Conservation (phyloP, 768 basidiomycete genomes). For the Mycena olivaceomarginata region DNA sequence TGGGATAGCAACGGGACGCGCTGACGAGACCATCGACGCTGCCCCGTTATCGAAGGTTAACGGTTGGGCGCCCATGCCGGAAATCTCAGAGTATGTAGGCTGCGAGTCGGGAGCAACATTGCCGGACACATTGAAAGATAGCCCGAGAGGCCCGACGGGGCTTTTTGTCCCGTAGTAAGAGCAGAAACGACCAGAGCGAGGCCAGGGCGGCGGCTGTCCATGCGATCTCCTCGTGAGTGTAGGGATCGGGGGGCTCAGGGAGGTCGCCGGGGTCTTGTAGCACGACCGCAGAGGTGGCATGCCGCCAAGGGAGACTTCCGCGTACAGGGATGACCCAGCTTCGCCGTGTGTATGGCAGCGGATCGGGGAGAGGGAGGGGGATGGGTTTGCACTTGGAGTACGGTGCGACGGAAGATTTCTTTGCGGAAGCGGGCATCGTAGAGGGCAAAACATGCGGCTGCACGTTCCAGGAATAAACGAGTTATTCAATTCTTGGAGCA, state of each 20-base stretch:
- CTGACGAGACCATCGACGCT: constrained; percentile 35
- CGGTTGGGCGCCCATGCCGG: constrained; percentile 41
- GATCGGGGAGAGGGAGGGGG: constrained; percentile 51
- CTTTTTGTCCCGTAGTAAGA: constrained; percentile 58
- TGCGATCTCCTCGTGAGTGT: constrained; percentile 53
- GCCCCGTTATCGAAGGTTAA: neutral
- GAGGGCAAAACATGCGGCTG: constrained; percentile 62
- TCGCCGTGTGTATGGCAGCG: constrained; percentile 60
- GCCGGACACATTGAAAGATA: constrained; percentile 67
- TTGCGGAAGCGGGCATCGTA: constrained; percentile 43
- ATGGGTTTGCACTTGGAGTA: constrained; percentile 60
- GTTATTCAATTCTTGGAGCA: constrained; percentile 42
- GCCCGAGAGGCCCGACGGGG: constrained; percentile 66
- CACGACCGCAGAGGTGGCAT: constrained; percentile 65
- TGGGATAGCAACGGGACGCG: constrained; percentile 37
- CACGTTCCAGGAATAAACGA: neutral
- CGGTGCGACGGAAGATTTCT: constrained; percentile 48
- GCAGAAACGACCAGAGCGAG: constrained; percentile 72
- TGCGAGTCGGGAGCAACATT: constrained; percentile 41
- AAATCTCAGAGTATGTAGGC: constrained; percentile 33
- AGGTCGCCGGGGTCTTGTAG: constrained; percentile 49
- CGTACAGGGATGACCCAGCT: constrained; percentile 78
- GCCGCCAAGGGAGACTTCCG: constrained; percentile 70
- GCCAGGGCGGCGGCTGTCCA: constrained; percentile 68
- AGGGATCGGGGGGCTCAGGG: constrained; percentile 45